phyloP scores from a whole-genome alignment of 2,329 filamentous ascomycete genomes.

The Cryphonectria japonica region DNA sequence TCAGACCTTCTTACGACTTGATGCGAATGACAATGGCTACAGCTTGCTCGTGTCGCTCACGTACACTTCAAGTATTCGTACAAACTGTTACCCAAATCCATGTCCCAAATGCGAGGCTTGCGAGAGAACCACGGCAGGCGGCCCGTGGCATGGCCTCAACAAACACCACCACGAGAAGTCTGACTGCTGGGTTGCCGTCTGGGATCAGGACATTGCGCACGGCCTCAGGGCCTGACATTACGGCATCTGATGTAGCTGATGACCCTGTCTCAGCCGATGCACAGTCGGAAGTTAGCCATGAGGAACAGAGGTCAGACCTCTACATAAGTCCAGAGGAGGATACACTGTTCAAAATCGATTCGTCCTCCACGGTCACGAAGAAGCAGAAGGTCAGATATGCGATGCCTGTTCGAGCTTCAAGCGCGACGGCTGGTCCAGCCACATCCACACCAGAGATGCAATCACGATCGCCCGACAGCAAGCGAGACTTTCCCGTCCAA shows the following conservation, averaged over 20 bases:
- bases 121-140: conserved; percentile 17
- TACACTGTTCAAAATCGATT: neutral
- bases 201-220: neutral
- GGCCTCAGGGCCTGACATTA: neutral
- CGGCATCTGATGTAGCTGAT: neutral
- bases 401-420: neutral
- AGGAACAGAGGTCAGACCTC: neutral
- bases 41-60: conserved; percentile 50
- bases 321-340: neutral
- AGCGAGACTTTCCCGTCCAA: neutral
- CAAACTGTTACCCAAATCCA: conserved; percentile 49
- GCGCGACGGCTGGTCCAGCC: neutral
- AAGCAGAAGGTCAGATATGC: conserved; percentile 9
- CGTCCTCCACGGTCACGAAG: neutral
- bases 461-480: neutral
- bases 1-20: neutral
- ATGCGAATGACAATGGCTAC: neutral
- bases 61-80: conserved; percentile 52
- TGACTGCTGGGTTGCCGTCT: neutral
- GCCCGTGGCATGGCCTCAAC: neutral
- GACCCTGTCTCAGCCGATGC: neutral
- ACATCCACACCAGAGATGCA: neutral
- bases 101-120: conserved; percentile 30
- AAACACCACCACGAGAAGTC: neutral
- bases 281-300: neutral